phyloP scores from a whole-genome alignment of 208 protist genomes.

The Vickermania spadyakhi region DNA sequence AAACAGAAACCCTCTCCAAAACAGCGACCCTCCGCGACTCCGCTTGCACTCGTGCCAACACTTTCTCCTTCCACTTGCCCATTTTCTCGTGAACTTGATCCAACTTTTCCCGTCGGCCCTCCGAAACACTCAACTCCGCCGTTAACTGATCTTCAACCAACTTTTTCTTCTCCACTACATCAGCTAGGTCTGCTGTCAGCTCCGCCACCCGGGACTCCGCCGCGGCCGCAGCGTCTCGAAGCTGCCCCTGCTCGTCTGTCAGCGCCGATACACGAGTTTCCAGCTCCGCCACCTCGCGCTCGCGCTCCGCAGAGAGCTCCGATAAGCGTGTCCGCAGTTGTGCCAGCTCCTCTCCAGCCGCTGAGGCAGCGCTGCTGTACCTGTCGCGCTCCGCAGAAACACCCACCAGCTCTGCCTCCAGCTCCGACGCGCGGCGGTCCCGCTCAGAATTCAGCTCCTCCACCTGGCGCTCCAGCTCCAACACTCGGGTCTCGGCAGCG shows the following conservation, averaged over 20 bases:
- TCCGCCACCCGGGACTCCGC: neutral
- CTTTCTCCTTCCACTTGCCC: slow-evolving; percentile 52
- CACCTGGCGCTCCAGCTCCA: neutral
- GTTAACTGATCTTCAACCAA: neutral
- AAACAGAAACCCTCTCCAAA: slow-evolving; percentile 18
- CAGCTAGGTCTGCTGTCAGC: neutral
- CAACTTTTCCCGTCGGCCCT: slow-evolving; percentile 21
- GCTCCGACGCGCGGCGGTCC: neutral
- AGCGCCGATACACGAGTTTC: neutral
- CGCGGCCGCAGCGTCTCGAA: neutral
- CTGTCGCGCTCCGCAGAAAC: neutral
- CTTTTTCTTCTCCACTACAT: neutral
- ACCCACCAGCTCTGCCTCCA: neutral
- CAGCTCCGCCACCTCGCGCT: neutral
- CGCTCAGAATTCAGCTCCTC: neutral
- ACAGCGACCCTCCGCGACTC: slow-evolving; percentile 33
- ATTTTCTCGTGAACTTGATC: slow-evolving; percentile 39
- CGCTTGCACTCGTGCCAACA: slow-evolving; percentile 26
- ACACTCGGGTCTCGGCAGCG: neutral
- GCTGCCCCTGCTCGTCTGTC: neutral
- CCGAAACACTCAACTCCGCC: neutral
- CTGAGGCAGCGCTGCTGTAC: neutral
- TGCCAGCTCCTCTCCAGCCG: neutral
- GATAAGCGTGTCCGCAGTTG: neutral
- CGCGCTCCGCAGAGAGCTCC: neutral